Conservation (phyloP, 306 rosid species). For the Betula pendula region DNA sequence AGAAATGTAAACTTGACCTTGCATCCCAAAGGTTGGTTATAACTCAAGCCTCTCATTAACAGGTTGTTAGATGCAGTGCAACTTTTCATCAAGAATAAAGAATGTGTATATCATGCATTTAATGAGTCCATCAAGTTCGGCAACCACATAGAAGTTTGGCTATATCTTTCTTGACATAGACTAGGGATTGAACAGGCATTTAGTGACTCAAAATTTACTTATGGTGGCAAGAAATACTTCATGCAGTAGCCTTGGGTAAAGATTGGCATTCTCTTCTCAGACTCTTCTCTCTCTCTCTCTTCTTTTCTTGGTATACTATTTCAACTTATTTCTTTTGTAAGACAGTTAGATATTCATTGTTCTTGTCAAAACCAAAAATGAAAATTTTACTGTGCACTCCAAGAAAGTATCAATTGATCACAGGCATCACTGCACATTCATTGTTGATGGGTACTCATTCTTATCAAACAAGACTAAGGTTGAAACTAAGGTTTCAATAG, state of each 20-base stretch:
- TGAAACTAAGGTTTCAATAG: no score
- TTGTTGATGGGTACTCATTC: not conserved
- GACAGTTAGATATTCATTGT: not conserved
- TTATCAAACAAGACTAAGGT: no score
- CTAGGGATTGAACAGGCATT: not conserved
- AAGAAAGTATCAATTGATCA: not conserved
- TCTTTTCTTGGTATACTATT: no score
- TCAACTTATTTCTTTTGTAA: not conserved
- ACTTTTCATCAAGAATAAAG: not conserved
- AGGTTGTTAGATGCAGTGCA: not conserved
- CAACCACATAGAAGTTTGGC: not conserved
- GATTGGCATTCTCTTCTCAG: no score
- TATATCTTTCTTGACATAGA: not conserved
- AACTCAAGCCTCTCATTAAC: not conserved
- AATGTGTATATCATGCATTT: no score
- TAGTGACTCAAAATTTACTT: not conserved
- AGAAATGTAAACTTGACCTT: not conserved
- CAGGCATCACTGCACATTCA: not conserved
- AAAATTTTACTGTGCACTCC: not conserved
- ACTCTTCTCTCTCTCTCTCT: no score
- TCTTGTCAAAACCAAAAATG: not conserved
- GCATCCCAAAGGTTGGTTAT: not conserved
- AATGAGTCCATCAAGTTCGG: not conserved
- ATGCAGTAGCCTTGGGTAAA: no score
- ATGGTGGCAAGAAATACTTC: no score